These are phyloP conservation scores for Phytophthora nicotianae DNA, from an alignment of 352 stramenopile genomes.

Conservation along the genomic window DNA sequence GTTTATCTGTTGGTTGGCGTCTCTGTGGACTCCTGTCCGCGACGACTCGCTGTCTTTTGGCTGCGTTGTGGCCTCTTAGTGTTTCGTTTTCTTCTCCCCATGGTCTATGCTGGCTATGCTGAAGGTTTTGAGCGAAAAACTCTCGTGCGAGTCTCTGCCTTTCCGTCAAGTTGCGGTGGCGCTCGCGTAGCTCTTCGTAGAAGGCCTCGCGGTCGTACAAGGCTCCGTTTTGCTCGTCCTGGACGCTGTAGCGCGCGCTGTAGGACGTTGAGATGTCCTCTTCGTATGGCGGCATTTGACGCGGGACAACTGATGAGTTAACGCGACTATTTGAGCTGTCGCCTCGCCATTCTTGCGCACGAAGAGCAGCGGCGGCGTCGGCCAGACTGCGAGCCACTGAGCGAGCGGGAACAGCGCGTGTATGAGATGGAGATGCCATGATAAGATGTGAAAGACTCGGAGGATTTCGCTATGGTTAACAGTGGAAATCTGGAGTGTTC, in stretches of 20 bases:
- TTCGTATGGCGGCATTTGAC: conserved; percentile 13
- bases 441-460: neutral
- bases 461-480: neutral
- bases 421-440: conserved; percentile 1
- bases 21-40: neutral
- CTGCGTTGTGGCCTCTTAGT: conserved; percentile 1
- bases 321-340: neutral
- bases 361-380: conserved; percentile 22
- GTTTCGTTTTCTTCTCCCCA: neutral
- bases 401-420: neutral
- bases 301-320: neutral
- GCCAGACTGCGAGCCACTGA: conserved; percentile 28
- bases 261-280: conserved; percentile 1
- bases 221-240: neutral
- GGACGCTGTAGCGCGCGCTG: conserved; percentile 1
- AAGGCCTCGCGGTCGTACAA: conserved; percentile 14
- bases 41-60: conserved; percentile 1
- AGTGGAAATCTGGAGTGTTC: neutral
- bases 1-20: no score
- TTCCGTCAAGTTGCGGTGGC: conserved; percentile 29
- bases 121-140: conserved; percentile 11
- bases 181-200: conserved; percentile 28
- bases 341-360: conserved; percentile 25
- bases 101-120: neutral
- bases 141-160: conserved; percentile 18